A percentile compares a stretch with the other conserved stretches of the same genome.
phyloP scores from a whole-genome alignment of 768 basidiomycete genomes.

The Panellus pusillus region DNA sequence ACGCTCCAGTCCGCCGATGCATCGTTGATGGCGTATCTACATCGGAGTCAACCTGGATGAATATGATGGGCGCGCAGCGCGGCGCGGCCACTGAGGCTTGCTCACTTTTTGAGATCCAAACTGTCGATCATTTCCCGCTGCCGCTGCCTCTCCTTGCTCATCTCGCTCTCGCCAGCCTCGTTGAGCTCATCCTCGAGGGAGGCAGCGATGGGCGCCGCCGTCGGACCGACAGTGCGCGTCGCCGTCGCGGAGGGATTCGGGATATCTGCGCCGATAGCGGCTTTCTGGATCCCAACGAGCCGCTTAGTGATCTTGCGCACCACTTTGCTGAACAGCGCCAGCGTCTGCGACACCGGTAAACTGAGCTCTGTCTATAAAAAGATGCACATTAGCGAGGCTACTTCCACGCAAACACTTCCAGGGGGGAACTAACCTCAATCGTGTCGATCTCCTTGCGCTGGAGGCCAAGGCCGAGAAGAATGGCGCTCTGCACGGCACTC shows the following conservation, averaged over 20 bases:
- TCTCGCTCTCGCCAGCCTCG: conserved; percentile 74
- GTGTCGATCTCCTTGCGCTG: conserved; percentile 91
- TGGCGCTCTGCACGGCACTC: conserved; percentile 89
- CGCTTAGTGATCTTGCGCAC: conserved; percentile 80
- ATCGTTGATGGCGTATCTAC: conserved; percentile 76
- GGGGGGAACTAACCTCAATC: conserved; percentile 60
- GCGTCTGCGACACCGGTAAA: conserved; percentile 80
- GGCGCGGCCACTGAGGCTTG: conserved; percentile 20
- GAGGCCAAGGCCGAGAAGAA: conserved; percentile 84
- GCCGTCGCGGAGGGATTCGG: conserved; percentile 35
- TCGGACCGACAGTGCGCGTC: conserved; percentile 23
- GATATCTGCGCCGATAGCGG: conserved; percentile 66
- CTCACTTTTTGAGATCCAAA: conserved; percentile 86
- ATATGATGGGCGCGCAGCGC: conserved; percentile 8
- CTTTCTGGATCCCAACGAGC: conserved; percentile 77
- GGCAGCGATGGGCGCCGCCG: conserved; percentile 38
- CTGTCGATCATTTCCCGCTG: conserved; percentile 88
- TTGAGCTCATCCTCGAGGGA: conserved; percentile 68
- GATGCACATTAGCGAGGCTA: background rate
- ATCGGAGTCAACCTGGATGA: conserved; percentile 16
- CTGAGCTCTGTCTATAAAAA: conserved; percentile 66
- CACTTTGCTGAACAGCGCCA: conserved; percentile 91
- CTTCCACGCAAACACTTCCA: no score
- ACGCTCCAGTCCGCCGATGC: conserved; percentile 67
- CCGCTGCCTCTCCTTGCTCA: conserved; percentile 66